Evolutionary conservation across 2,329 filamentous ascomycete genomes (phyloP), one percentile per base, ranked within the genome.

Genomic region (Alternaria longipes): DNA sequence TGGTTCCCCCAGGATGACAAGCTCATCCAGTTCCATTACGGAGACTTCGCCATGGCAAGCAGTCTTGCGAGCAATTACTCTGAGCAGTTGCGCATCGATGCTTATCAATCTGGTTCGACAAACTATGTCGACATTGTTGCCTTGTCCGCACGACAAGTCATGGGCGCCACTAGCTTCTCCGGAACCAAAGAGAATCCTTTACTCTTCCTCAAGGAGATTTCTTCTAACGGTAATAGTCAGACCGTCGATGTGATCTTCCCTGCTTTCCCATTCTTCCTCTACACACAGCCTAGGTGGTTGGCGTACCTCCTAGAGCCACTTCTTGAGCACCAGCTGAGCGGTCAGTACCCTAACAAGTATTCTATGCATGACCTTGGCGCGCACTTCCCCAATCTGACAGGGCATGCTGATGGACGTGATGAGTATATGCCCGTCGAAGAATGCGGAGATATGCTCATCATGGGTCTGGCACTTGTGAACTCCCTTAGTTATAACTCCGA

Each of bases 161-260:
- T 95, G 74, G 92, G 92, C 7, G 92, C 90, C 1, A 92, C 90
- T 2, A 89, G 89, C 65, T 91, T 93, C 73, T 86, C 90, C 7
- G 87, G 91, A 44, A 91, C 91, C 20, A 86, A 87, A 4, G 86
- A 92, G 4, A 84, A 88, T 63, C 90, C 91, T 0, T 84, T 94
- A 42, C 78, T 95, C 22, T 95, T 95, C 79, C 80, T 94, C 62
- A 95, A 95, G 74, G 92, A 95, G 76, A 94, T 95, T 57, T 93
- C 91, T 1, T 93, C 90, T 3, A 91, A 94, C 69, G 92, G 92
- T 4, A 94, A 96, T 71, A 89, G 89, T 77, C 92, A 95, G 74
- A 95, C 92, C 0, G 90, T 95, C 11, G 91, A 94, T 80, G 91
- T 96, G 58, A 94, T 96, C 69, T 95, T 93, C 81, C 92, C 92